Evolutionary conservation across 1,284 basidiomycete species (phyloP).

Genomic region (Leccinum fuscescens): DNA sequence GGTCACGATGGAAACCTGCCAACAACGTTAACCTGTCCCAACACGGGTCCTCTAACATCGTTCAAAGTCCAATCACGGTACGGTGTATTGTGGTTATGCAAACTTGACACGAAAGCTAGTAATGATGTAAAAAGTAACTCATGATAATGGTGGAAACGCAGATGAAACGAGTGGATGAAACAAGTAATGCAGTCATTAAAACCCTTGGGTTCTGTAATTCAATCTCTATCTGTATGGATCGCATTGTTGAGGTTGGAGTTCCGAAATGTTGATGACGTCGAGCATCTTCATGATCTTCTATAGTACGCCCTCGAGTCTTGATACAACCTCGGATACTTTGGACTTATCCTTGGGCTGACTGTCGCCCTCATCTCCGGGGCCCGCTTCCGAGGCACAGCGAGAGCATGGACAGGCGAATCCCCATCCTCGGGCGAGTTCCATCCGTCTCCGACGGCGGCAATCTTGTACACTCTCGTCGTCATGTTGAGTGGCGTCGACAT

Average conservation of each 20-base stretch:
- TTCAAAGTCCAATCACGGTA: background rate
- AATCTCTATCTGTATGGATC: background rate
- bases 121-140: background rate
- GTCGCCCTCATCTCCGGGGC: constrained; percentile 38
- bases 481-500: constrained; percentile 61
- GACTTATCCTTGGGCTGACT: constrained; percentile 52
- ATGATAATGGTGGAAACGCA: background rate
- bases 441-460: constrained; percentile 60
- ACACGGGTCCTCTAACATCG: background rate
- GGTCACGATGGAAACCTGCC: constrained; percentile 24
- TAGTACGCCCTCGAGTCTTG: constrained; percentile 35
- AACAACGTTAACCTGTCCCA: background rate
- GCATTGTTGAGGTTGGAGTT: background rate
- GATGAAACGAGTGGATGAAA: background rate
- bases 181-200: background rate
- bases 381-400: constrained; percentile 57
- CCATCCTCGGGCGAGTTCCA: constrained; percentile 78
- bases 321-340: constrained; percentile 51
- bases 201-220: background rate
- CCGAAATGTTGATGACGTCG: background rate
- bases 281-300: constrained; percentile 11
- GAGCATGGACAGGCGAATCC: constrained; percentile 70
- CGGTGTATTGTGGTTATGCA: background rate
- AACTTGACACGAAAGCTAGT: constrained; percentile 4
- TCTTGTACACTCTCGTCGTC: constrained; percentile 51